These are phyloP conservation scores for Pseudocercospora eumusae DNA, from an alignment of 2,329 filamentous ascomycete species.

Conservation along the genomic window DNA sequence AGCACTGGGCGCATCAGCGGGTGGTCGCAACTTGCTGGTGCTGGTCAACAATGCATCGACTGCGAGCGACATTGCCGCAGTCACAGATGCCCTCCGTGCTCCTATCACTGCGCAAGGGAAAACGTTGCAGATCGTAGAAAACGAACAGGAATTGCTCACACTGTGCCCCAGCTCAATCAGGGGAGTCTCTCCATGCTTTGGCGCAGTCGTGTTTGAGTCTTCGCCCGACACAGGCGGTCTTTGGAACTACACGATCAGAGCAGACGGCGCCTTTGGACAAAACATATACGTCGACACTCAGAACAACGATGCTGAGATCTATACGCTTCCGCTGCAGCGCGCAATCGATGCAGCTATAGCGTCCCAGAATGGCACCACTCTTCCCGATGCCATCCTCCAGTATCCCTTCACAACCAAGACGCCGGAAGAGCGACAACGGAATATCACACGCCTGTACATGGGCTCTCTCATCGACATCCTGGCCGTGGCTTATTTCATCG, in stretches of 20 bases:
- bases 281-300: conserved; percentile 65
- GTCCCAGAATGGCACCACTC: conserved; percentile 49
- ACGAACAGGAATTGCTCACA: conserved; percentile 60
- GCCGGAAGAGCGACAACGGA: conserved; percentile 63
- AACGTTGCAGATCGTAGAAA: conserved; percentile 56
- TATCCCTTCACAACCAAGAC: conserved; percentile 76
- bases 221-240: conserved; percentile 67
- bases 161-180: conserved; percentile 60
- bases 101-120: conserved; percentile 60
- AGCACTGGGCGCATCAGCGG: conserved; percentile 60
- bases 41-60: conserved; percentile 73
- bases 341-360: conserved; percentile 75
- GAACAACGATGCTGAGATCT: conserved; percentile 75
- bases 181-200: conserved; percentile 71
- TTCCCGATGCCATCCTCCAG: conserved; percentile 54
- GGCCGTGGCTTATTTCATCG: conserved; percentile 75
- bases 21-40: conserved; percentile 67
- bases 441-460: conserved; percentile 72
- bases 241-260: conserved; percentile 86
- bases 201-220: conserved; percentile 71
- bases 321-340: conserved; percentile 75
- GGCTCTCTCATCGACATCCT: conserved; percentile 72
- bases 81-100: conserved; percentile 65
- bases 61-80: conserved; percentile 69
- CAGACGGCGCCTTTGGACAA: conserved; percentile 68